Percentiles rank a stretch among this genome's conserved stretches.
These are phyloP conservation scores for Xylariaceae sp. DNA, from an alignment of 2,329 filamentous ascomycete species.

Conservation along the genomic window DNA sequence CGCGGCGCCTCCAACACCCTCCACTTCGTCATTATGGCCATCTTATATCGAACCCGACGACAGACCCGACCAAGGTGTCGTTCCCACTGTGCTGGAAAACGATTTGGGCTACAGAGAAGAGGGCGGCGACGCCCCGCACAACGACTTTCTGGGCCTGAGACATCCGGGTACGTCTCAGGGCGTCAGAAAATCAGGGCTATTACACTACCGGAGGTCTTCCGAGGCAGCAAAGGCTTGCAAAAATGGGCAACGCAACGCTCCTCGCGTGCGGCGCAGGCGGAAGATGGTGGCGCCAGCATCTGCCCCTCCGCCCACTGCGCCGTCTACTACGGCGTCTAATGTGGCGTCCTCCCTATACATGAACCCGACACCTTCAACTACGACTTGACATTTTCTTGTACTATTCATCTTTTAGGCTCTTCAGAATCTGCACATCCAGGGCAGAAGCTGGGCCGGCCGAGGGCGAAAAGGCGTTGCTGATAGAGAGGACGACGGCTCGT, in stretches of 20 bases:
- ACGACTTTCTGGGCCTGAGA: slow-evolving; percentile 11
- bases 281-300: slow-evolving; percentile 8
- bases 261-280: slow-evolving; percentile 21
- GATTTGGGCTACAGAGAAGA: slow-evolving; percentile 12
- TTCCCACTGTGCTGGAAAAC: slow-evolving; percentile 16
- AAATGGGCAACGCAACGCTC: slow-evolving; percentile 21
- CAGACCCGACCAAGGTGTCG: slow-evolving; percentile 5
- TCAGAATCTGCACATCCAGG: slow-evolving; percentile 17
- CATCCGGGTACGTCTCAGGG: slow-evolving; percentile 16
- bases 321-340: slow-evolving; percentile 5
- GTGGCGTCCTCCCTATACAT: no score
- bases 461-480: slow-evolving; percentile 11
- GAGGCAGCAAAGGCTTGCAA: slow-evolving; percentile 21
- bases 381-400: slow-evolving; percentile 8
- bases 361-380: no score
- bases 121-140: slow-evolving; percentile 11
- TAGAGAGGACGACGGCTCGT: slow-evolving; percentile 3
- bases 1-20: slow-evolving; percentile 12
- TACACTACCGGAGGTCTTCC: slow-evolving; percentile 20
- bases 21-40: slow-evolving; percentile 3
- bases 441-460: slow-evolving; percentile 1
- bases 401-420: slow-evolving; percentile 4
- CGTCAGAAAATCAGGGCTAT: slow-evolving; percentile 16
- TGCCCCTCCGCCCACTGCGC: slow-evolving; percentile 5
- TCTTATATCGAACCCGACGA: slow-evolving; percentile 7